Percentiles rank a stretch among this genome's conserved stretches.
Conservation (phyloP, 2,329 filamentous ascomycete species). For the Cadophora sp. region DNA sequence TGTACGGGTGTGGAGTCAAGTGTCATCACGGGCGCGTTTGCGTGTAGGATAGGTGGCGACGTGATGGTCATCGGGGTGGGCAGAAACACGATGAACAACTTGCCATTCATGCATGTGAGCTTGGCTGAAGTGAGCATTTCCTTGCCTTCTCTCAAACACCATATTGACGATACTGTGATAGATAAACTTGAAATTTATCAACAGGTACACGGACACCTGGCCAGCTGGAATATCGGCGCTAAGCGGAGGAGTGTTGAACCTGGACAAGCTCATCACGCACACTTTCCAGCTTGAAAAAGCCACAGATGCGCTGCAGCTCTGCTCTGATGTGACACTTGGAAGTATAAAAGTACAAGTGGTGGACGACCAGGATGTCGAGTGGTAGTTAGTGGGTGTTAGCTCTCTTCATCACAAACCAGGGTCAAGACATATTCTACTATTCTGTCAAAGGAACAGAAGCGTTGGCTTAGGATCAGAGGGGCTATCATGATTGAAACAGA, state of each 20-base stretch:
- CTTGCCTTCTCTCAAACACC: too few relatives aligned
- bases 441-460: too few relatives aligned
- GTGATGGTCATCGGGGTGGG: slow-evolving; percentile 72
- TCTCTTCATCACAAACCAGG: neutral
- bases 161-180: too few relatives aligned
- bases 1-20: too few relatives aligned
- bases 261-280: neutral
- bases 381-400: neutral
- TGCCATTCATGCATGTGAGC: slow-evolving; percentile 38
- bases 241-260: neutral
- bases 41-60: slow-evolving; percentile 47
- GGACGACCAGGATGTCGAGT: neutral
- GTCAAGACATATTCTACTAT: neutral
- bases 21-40: too few relatives aligned
- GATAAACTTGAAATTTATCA: too few relatives aligned
- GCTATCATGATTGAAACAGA: too few relatives aligned
- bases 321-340: slow-evolving; percentile 12
- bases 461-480: too few relatives aligned
- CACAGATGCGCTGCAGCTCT: neutral
- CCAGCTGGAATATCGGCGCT: too few relatives aligned
- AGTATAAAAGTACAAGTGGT: slow-evolving; percentile 23
- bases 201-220: too few relatives aligned
- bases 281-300: neutral
- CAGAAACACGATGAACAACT: slow-evolving; percentile 67
- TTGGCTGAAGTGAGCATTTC: slow-evolving; percentile 36